Evolutionary conservation across 192 early-diverging fungal species (phyloP).

Genomic region (Entomortierella chlamydospora): DNA sequence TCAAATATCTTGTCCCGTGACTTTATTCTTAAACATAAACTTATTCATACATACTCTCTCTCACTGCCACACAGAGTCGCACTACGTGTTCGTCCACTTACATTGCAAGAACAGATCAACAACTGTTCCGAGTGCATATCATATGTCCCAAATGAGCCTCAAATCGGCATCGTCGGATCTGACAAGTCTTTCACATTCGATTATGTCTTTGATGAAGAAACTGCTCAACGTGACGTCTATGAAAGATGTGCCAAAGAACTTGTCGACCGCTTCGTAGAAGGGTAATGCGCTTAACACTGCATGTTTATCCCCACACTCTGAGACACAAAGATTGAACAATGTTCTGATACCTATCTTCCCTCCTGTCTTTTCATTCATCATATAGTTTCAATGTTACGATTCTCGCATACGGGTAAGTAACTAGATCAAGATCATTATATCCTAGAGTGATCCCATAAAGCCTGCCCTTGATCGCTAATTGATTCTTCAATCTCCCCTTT

Average conservation of each 20-base stretch:
- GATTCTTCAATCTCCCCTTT: neutral
- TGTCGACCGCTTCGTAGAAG: constrained; percentile 77
- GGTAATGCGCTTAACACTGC: constrained; percentile 65
- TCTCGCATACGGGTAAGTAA: constrained; percentile 83
- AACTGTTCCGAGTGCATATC: constrained; percentile 71
- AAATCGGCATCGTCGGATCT: constrained; percentile 69
- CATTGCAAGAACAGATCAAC: constrained; percentile 74
- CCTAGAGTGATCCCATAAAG: neutral
- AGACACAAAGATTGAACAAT: neutral
- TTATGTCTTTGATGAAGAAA: constrained; percentile 70
- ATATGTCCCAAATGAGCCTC: constrained; percentile 68
- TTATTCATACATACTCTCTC: neutral
- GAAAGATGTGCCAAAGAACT: constrained; percentile 67
- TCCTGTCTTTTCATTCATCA: neutral
- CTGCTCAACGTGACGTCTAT: constrained; percentile 70
- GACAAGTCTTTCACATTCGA: constrained; percentile 79
- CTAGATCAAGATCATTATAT: neutral
- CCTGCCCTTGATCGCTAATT: neutral
- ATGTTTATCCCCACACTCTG: neutral
- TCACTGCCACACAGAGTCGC: constrained; percentile 67
- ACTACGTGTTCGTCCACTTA: constrained; percentile 83
- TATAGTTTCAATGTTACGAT: constrained; percentile 93
- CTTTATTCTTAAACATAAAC: neutral
- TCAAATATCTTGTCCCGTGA: too few species aligned
- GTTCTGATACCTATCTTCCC: too few species aligned